Conservation (phyloP, 1,139 yeast species). For the Nakaseomyces glabratus region DNA sequence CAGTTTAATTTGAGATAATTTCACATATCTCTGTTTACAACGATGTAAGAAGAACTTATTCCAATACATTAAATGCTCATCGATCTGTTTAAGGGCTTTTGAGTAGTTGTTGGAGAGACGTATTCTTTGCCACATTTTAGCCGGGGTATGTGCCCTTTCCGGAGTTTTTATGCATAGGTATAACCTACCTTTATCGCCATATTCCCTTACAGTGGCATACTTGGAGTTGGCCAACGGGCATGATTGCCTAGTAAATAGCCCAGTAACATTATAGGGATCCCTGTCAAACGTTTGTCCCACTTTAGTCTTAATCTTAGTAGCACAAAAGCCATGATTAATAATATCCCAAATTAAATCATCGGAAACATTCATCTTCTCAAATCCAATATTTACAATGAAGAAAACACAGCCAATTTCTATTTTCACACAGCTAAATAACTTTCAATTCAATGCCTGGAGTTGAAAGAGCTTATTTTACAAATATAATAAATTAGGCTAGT, state of each 20-base stretch:
- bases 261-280: conserved; percentile 82
- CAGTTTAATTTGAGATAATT: conserved; percentile 89
- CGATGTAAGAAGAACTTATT: conserved; percentile 83
- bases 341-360: conserved; percentile 79
- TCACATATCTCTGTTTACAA: conserved; percentile 89
- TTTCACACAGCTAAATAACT: too few species aligned
- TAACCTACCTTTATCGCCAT: conserved; percentile 70
- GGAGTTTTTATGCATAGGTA: conserved; percentile 95
- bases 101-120: conserved; percentile 80
- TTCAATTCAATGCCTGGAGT: too few species aligned
- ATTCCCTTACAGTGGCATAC: conserved; percentile 80
- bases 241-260: conserved; percentile 87
- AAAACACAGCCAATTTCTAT: too few species aligned
- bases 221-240: conserved; percentile 95
- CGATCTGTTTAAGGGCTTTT: conserved; percentile 80
- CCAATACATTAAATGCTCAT: conserved; percentile 83
- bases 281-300: conserved; percentile 78
- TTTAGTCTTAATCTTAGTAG: conserved; percentile 73
- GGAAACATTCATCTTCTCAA: conserved; percentile 18
- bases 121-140: conserved; percentile 89
- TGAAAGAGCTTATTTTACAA: too few species aligned
- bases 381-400: too few species aligned
- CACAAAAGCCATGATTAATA: conserved; percentile 81
- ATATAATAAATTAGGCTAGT: too few species aligned
- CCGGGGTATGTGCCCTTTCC: conserved; percentile 92